Base-by-base conservation (phyloP, 2,329 filamentous ascomycete species). In the Aspergillus costaricaensis region DNA sequence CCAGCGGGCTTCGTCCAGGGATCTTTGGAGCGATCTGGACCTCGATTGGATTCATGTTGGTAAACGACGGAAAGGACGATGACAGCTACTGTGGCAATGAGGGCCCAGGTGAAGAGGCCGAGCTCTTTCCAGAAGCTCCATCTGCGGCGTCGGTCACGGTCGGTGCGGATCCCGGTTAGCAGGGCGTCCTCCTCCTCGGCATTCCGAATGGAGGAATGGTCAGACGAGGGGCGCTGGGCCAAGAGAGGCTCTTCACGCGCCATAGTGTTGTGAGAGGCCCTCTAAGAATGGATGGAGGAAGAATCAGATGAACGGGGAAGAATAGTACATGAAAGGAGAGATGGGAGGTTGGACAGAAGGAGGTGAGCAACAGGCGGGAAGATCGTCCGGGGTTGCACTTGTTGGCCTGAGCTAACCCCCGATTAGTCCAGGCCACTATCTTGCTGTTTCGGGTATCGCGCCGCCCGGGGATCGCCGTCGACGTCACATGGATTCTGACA, bases 41-140 rank as follows among this genome's bases (percentile, higher is more conserved):
- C 70, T 43, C 74, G 68, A 10, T 81, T 83, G 58, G 83, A 80
- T 63, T 86, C 82, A 68, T 87, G 84, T 76, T 96, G 91, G 72
- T 91, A 90, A 15, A 91, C 78, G n/a, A 95, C 90, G 3, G 91
- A 91, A 19, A 96, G 83, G 32, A 96, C 80, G 66, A 96, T 87
- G 55, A 96, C 88, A 49, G 85, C 85, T 6, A 88, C 86, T 0
- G 92, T 96, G 17, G 92, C 92, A 23, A 94, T 68, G 15, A 95
- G 77, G 5, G 92, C 92, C 92, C 93, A 96, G 52, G 85, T 78
- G 72, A 96, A 93, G 64, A 96, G 79, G 23, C 88, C 85, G 55
- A 91, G 76, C 73, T 97, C 91, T 63, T 90, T 86, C 86, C 86
- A 90, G 72, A 84, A 82, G 58, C 85, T 74, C 75, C 85, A 85